Conservation (phyloP, 176 grass and related monocot genomes). For the Bromus sterilis region DNA sequence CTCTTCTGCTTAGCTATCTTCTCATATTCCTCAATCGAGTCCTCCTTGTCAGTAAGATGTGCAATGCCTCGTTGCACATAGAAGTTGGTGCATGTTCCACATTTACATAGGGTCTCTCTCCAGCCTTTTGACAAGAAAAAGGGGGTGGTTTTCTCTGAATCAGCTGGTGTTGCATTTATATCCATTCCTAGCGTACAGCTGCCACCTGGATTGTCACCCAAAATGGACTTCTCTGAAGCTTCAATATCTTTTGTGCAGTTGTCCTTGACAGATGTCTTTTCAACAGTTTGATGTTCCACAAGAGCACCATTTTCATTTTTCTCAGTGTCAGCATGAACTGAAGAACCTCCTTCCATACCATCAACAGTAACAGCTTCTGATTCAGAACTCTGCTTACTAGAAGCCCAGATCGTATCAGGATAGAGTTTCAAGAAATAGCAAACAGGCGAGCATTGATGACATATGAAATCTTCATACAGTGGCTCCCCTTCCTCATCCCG, state of each 20-base stretch:
- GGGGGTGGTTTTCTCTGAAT: conserved; percentile 42
- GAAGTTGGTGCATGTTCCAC: conserved; percentile 48
- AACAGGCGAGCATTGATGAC: conserved; percentile 63
- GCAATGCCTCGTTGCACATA: conserved; percentile 48
- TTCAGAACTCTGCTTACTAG: conserved; percentile 33
- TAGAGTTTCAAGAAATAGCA: conserved; percentile 88
- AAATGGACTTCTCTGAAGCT: conserved; percentile 24
- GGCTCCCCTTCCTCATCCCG: conserved; percentile 88
- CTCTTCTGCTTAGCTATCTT: conserved; percentile 77
- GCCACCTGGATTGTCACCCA: conserved; percentile 25
- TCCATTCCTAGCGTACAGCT: conserved; percentile 60
- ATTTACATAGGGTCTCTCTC: conserved; percentile 82
- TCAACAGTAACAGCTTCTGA: conserved; percentile 21
- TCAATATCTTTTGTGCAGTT: conserved; percentile 2
- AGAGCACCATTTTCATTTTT: conserved; percentile 23
- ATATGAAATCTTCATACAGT: conserved; percentile 85
- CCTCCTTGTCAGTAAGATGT: conserved; percentile 71
- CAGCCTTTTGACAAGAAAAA: conserved; percentile 83
- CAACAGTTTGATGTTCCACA: conserved; percentile 16
- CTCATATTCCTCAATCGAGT: conserved; percentile 94
- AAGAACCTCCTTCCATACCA: conserved; percentile 32
- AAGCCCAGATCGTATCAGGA: conserved; percentile 48
- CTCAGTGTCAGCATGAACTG: conserved; percentile 2
- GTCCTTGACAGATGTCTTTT: conserved; percentile 5
- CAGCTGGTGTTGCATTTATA: conserved; percentile 38